Conservation (phyloP, 2,329 filamentous ascomycete species). For the Calonectria honghensis region DNA sequence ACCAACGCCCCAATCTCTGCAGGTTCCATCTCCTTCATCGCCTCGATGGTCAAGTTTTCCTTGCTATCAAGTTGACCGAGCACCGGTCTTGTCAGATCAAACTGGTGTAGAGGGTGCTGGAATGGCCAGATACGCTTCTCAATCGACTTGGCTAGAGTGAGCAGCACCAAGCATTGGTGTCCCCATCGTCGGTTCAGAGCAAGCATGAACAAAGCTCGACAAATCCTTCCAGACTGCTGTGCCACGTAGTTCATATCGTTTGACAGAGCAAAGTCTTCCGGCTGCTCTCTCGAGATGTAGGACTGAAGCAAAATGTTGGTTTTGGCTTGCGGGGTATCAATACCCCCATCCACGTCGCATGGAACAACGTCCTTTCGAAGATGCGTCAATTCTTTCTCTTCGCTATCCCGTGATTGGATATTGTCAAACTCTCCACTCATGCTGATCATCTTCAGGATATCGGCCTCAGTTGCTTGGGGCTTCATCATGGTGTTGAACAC, state of each 20-base stretch:
- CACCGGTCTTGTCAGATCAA: slow-evolving; percentile 90
- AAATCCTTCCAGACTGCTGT: slow-evolving; percentile 96
- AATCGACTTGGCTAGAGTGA: slow-evolving; percentile 96
- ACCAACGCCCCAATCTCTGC: slow-evolving; percentile 93
- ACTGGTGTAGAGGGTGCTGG: slow-evolving; percentile 95
- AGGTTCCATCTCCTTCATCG: slow-evolving; percentile 93
- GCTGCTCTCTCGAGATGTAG: slow-evolving; percentile 90
- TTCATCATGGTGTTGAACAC: slow-evolving; percentile 98
- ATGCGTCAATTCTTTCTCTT: slow-evolving; percentile 88
- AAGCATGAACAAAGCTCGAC: slow-evolving; percentile 96
- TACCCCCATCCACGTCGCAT: slow-evolving; percentile 85
- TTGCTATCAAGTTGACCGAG: slow-evolving; percentile 91
- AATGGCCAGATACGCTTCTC: slow-evolving; percentile 97
- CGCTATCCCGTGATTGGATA: slow-evolving; percentile 92
- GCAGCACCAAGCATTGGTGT: slow-evolving; percentile 91
- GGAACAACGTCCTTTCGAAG: slow-evolving; percentile 83
- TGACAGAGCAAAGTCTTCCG: slow-evolving; percentile 94
- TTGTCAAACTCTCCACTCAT: slow-evolving; percentile 99
- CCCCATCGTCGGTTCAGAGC: slow-evolving; percentile 97
- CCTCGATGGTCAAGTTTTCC: slow-evolving; percentile 84
- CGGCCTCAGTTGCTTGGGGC: slow-evolving; percentile 88
- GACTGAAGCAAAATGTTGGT: slow-evolving; percentile 97
- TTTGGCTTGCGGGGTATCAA: slow-evolving; percentile 86
- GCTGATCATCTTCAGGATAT: slow-evolving; percentile 96
- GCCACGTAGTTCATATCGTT: slow-evolving; percentile 97